Evolutionary conservation across 208 protist genomes (phyloP), one percentile per base, ranked within the genome.

Genomic region (Leishmania gerbilli): DNA sequence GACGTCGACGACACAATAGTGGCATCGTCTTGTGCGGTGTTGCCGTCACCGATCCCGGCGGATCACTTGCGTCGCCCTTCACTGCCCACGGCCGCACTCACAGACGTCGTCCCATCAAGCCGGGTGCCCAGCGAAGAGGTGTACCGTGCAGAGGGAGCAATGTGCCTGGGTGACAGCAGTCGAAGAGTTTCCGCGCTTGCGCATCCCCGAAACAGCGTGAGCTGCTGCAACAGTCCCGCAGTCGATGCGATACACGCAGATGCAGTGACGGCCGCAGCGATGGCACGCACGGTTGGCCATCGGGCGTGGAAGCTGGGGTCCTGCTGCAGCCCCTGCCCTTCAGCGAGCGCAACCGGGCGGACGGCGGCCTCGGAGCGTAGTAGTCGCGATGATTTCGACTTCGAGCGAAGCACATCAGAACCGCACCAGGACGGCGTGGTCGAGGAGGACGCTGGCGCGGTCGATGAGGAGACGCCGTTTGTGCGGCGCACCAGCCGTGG

Each of bases 401-500:
- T 21, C n/a, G 40, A 51, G 40, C 3, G 45, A 17, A 34, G 31
- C 67, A 49, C 21, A 15, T 49, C 17, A 40, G 19, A 42, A 49
- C 37, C 42, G 24, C 45, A 55, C 45, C 21, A 47, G 19, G 60
- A 24, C 56, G 76, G 7, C 9, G 65, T 53, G 53, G 6, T 58
- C 2, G 60, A 82, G 15, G 69, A 64, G 49, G 21, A 69, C n/a
- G n/a, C 31, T 21, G 34, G 34, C 34, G 64, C 13, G 34, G 27
- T 69, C 67, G 72, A 49, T 24, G 62, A n/a, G 27, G 79, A 83
- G 15, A 55, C n/a, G 31, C 80, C 74, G 3, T 13, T 31, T n/a
- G 80, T 83, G 64, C 74, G 80, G 49, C 74, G 80, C 51, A 83
- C 72, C 71, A 83, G 74, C 49, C 80, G 74, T 27, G 74, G 74